Conservation (phyloP, 2,329 filamentous ascomycete species). For the Aspergillus quadricinctus region DNA sequence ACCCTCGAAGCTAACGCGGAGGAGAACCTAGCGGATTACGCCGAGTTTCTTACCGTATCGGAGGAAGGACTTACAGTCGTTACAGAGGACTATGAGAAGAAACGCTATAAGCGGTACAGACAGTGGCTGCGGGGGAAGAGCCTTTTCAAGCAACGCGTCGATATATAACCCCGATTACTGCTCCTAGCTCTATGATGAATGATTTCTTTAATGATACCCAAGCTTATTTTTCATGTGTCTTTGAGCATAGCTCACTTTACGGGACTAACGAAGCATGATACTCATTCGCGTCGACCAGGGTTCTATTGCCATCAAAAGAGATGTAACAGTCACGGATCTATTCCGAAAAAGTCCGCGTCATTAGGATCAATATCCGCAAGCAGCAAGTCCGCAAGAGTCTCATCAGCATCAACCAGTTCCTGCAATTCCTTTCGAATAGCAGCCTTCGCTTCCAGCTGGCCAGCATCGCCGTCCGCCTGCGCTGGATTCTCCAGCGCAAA, state of each 20-base stretch:
- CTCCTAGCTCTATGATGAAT: background rate
- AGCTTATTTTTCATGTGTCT: background rate
- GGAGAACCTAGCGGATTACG: conserved; percentile 68
- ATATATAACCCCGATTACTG: conserved; percentile 26
- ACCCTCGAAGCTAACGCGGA: conserved; percentile 45
- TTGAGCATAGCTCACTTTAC: background rate
- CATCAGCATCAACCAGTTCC: conserved; percentile 34
- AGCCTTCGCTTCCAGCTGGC: conserved; percentile 21
- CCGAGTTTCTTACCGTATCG: conserved; percentile 68
- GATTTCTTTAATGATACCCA: conserved; percentile 1
- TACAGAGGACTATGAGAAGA: conserved; percentile 82
- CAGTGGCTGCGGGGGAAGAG: conserved; percentile 96
- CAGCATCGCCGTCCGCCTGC: conserved; percentile 13
- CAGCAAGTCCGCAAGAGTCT: conserved; percentile 27
- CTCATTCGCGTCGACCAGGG: background rate
- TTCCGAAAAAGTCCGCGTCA: conserved; percentile 15
- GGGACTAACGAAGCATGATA: background rate
- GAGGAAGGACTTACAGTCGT: conserved; percentile 84
- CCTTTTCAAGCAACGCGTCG: conserved; percentile 81
- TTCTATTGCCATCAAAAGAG: background rate
- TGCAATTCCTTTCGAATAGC: conserved; percentile 32
- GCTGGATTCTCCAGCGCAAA: conserved; percentile 25
- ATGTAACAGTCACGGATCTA: background rate
- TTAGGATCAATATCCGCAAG: conserved; percentile 14
- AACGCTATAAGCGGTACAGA: conserved; percentile 91